These are phyloP conservation scores for Pichia norvegensis DNA, from an alignment of 1,139 yeast genomes.

Conservation along the genomic window DNA sequence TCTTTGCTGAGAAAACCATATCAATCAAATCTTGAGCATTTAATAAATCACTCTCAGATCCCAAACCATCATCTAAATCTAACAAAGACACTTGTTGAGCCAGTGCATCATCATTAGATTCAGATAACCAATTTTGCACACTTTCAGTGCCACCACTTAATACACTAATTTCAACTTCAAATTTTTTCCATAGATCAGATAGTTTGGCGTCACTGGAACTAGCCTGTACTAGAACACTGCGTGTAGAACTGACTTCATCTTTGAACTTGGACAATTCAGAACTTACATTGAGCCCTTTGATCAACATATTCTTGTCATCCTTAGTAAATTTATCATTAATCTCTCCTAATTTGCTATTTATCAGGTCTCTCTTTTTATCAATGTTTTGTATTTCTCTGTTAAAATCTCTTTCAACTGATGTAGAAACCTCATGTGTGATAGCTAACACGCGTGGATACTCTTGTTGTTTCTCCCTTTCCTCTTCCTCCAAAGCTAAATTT, in stretches of 20 bases:
- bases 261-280: conserved; percentile 7
- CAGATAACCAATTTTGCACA: conserved; percentile 13
- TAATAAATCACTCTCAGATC: conserved; percentile 27
- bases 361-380: conserved; percentile 3
- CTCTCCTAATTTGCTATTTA: conserved; percentile 39
- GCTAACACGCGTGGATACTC: conserved; percentile 26
- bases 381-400: conserved; percentile 5
- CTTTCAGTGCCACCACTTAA: conserved; percentile 12
- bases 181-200: conserved; percentile 8
- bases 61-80: conserved; percentile 37
- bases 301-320: conserved; percentile 37
- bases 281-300: conserved; percentile 3
- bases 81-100: conserved; percentile 47
- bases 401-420: conserved; percentile 9
- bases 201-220: conserved; percentile 36
- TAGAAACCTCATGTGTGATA: conserved; percentile 22
- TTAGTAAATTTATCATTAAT: conserved; percentile 54
- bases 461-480: conserved; percentile 17
- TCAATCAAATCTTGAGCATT: conserved; percentile 31
- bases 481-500: conserved; percentile 18
- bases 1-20: conserved; percentile 37
- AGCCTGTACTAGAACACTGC: conserved; percentile 61
- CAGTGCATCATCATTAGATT: background rate
- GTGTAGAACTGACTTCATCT: conserved; percentile 28
- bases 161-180: conserved; percentile 11